Evolutionary conservation across 1,139 yeast genomes (phyloP), one percentile per base, ranked within the genome.

Genomic region (Geotrichum histeridarum): DNA sequence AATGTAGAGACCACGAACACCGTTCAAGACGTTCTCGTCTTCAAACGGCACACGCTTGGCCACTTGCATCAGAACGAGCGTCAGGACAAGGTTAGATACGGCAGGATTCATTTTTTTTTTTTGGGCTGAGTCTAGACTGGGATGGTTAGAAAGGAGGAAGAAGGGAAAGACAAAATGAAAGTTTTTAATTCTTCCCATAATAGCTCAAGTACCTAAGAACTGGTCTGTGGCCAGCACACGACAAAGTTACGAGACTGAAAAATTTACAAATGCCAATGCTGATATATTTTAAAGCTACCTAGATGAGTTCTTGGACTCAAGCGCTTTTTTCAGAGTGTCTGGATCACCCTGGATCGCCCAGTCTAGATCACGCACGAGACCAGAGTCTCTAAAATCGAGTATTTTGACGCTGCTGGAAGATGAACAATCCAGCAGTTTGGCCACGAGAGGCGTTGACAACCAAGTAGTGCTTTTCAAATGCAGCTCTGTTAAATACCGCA

Each of bases 21-120:
- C 86, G 69, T 86, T 75, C 58, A 91, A 77, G 57, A 83, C 80
- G 61, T 74, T 73, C 52, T 95, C 94, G 73, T 93, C 82, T 71
- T 91, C 98, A 75, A 91, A 84, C 71, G 91, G 94, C 62, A 93
- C 78, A 70, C 81, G 82, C 74, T 89, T 89, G 63, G 97, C 83
- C 61, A 90, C 86, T 75, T 91, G 98, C 97, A 90, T 93, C 90
- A 89, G 87, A 78, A 84, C 85, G 70, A 93, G 86, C 96, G 91
- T 91, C 81, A 93, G 75, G 64, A 79, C 88, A 67, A 93, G 76
- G 76, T 93, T 91, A 63, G 90, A 75, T 62, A 90, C 77, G 64
- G 95, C 95, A 51, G 99, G 94, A 70, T 87, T 88, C 61, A 64
- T 68, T 14, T 42, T 27, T 38, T 18, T 22, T n/a, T 27, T 22